These are phyloP conservation scores for Gossypium longicalyx DNA, from an alignment of 345 rosid genomes.

Conservation along the genomic window DNA sequence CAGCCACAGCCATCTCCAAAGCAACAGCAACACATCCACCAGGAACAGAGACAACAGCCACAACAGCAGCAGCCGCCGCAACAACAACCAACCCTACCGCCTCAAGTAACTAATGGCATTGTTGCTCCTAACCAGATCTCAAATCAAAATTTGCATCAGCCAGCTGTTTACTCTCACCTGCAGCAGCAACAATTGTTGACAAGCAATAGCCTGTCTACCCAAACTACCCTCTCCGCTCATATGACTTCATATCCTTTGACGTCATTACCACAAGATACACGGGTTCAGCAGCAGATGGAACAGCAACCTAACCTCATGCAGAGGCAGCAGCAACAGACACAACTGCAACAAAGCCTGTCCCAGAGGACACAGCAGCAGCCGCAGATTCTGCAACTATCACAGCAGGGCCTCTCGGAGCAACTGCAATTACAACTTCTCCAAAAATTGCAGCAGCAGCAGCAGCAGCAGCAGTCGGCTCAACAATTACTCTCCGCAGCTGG, in stretches of 20 bases:
- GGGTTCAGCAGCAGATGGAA: conserved; percentile 58
- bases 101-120: conserved; percentile 42
- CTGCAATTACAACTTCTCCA: conserved; percentile 62
- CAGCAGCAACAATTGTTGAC: conserved; percentile 58
- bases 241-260: conserved; percentile 53
- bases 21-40: conserved; percentile 23
- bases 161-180: conserved; percentile 42
- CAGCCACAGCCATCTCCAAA: conserved; percentile 27
- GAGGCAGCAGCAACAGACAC: conserved; percentile 65
- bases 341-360: conserved; percentile 47
- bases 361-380: conserved; percentile 58
- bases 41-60: conserved; percentile 26
- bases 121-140: conserved; percentile 43
- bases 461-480: conserved; percentile 55
- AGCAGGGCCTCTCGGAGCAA: conserved; percentile 70
- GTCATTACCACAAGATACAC: conserved; percentile 58
- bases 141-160: conserved; percentile 45
- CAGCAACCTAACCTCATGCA: conserved; percentile 54
- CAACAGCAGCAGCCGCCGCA: conserved; percentile 32
- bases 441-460: conserved; percentile 68
- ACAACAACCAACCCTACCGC: conserved; percentile 40
- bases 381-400: conserved; percentile 55
- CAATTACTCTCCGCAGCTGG: conserved; percentile 52
- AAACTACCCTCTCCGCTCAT: conserved; percentile 27
- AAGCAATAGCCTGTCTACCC: conserved; percentile 42